These are phyloP conservation scores for Podila clonocystis DNA, from an alignment of 192 early-diverging fungal species.

Conservation along the genomic window DNA sequence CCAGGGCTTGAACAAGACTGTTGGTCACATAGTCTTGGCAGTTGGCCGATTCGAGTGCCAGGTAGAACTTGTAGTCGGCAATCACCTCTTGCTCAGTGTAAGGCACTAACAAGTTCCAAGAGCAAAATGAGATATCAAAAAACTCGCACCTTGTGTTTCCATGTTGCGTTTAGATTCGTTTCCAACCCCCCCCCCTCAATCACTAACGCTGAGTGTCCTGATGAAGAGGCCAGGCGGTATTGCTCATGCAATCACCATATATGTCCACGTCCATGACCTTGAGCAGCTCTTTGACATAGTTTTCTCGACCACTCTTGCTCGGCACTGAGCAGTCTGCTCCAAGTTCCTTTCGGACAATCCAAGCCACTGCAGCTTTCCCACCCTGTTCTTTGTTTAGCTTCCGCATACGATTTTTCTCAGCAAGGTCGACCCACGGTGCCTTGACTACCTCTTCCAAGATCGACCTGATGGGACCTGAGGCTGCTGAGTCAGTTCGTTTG, in stretches of 20 bases:
- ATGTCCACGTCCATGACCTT: slow-evolving; percentile 38
- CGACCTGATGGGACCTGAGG: background rate
- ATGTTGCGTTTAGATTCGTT: background rate
- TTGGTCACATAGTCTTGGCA: slow-evolving; percentile 28
- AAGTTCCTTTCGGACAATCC: background rate
- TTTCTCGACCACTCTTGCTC: slow-evolving; percentile 18
- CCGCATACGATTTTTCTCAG: slow-evolving; percentile 19
- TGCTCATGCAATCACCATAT: slow-evolving; percentile 25
- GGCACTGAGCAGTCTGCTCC: background rate
- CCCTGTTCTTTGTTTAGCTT: slow-evolving; percentile 5
- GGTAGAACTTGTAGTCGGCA: slow-evolving; percentile 29
- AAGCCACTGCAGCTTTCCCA: slow-evolving; percentile 9
- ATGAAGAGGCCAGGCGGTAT: slow-evolving; percentile 19
- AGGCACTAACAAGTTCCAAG: background rate
- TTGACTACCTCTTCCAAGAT: slow-evolving; percentile 8
- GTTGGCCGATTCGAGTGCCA: slow-evolving; percentile 25
- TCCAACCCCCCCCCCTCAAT: too few species aligned
- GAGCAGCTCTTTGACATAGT: slow-evolving; percentile 20
- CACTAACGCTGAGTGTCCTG: slow-evolving; percentile 1
- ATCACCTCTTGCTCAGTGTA: slow-evolving; percentile 17
- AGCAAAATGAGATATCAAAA: background rate
- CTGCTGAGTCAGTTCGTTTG: background rate
- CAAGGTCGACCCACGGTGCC: slow-evolving; percentile 11
- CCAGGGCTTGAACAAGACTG: slow-evolving; percentile 17
- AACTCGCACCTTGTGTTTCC: background rate